phyloP scores from a whole-genome alignment of 805 yeast genomes.

The Wickerhamomyces strasburgensis region DNA sequence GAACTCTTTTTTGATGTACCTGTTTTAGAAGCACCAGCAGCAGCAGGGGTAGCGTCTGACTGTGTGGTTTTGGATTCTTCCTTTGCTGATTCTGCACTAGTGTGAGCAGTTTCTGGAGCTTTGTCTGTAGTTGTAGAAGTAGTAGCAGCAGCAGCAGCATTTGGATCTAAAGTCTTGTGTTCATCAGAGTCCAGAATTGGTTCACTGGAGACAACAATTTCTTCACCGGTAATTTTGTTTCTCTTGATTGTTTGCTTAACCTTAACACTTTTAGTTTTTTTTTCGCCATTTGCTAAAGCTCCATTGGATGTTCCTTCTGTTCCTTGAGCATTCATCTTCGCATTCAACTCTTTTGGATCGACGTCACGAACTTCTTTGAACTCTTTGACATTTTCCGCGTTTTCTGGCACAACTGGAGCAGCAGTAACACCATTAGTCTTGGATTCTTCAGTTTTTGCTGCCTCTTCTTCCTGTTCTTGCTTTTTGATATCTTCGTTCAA shows the following conservation, averaged over 20 bases:
- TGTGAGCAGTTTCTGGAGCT: conserved; percentile 2
- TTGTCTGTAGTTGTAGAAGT: conserved; percentile 4
- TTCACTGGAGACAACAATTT: conserved; percentile 30
- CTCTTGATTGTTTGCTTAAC: conserved; percentile 35
- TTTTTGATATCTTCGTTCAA: conserved; percentile 33
- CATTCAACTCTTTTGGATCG: conserved; percentile 56
- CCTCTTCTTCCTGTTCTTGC: conserved; percentile 10
- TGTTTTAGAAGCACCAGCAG: conserved; percentile 1
- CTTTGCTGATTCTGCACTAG: background rate
- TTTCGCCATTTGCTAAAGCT: conserved; percentile 22
- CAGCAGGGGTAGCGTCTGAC: background rate
- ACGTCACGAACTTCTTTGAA: conserved; percentile 53
- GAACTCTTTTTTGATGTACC: background rate
- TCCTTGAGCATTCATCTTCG: conserved; percentile 25
- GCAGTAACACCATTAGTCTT: conserved; percentile 46
- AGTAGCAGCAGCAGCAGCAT: conserved; percentile 10
- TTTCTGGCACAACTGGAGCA: conserved; percentile 61
- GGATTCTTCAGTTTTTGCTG: conserved; percentile 30
- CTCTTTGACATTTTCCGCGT: conserved; percentile 61
- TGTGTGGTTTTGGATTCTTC: background rate
- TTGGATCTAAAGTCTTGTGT: conserved; percentile 18
- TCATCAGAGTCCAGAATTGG: conserved; percentile 22
- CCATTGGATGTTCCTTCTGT: conserved; percentile 20
- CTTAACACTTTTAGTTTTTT: conserved; percentile 26
- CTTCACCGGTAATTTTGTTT: conserved; percentile 38